Evolutionary conservation across 257 asterid species (phyloP).

Genomic region (Forsythia suspensa): DNA sequence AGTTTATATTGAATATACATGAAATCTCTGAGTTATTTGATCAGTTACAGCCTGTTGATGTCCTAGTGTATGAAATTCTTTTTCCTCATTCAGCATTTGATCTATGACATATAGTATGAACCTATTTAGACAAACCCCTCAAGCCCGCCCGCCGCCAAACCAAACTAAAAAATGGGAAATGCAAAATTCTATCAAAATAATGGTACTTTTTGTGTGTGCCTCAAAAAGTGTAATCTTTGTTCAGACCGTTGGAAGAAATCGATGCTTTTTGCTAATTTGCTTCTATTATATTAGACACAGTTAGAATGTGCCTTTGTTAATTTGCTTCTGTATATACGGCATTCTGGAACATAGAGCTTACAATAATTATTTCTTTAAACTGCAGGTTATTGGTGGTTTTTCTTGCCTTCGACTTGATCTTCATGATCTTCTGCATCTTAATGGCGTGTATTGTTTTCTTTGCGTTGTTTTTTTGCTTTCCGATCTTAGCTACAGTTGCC

Average conservation of each 20-base stretch:
- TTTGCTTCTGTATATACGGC: neutral
- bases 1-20: neutral
- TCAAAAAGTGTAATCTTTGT: neutral
- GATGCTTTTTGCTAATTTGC: neutral
- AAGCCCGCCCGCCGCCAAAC: no score
- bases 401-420: constrained; percentile 80
- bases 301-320: neutral
- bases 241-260: neutral
- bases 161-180: no score
- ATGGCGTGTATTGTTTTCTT: constrained; percentile 67
- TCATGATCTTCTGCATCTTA: constrained; percentile 74
- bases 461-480: constrained; percentile 69
- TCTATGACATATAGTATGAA: no score
- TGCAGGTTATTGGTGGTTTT: constrained; percentile 85
- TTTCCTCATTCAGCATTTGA: no score
- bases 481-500: constrained; percentile 71
- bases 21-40: neutral
- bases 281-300: neutral
- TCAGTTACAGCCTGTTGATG: neutral
- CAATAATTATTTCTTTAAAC: constrained; percentile 8
- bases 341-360: neutral
- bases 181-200: neutral
- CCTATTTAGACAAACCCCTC: no score
- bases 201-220: neutral
- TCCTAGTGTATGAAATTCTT: neutral